phyloP scores from a whole-genome alignment of 2,329 filamentous ascomycete genomes.

The Epichloe coenophiala region DNA sequence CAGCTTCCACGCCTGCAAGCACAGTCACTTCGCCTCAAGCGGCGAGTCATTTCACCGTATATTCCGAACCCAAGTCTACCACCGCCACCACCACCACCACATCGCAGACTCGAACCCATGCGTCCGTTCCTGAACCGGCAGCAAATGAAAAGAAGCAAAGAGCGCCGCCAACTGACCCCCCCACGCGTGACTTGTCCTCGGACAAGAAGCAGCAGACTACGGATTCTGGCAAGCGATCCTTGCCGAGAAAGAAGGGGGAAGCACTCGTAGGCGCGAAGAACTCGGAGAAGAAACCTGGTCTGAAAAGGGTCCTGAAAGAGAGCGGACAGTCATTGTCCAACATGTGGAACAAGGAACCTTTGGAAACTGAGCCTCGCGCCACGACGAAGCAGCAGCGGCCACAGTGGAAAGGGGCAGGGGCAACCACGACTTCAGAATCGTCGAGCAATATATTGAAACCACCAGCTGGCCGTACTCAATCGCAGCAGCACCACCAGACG shows the following conservation, averaged over 20 bases:
- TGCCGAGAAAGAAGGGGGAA: constrained; percentile 18
- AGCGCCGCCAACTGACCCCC: constrained; percentile 17
- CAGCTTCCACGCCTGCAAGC: constrained; percentile 2
- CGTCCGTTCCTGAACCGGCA: not conserved
- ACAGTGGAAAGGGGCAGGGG: constrained; percentile 12
- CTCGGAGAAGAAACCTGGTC: constrained; percentile 12
- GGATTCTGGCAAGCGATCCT: constrained; percentile 5
- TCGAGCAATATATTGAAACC: constrained; percentile 1
- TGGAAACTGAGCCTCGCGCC: constrained; percentile 10
- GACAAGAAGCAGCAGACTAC: not conserved
- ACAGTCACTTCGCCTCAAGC: constrained; percentile 3
- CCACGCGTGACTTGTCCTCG: constrained; percentile 9
- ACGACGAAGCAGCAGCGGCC: constrained; percentile 12
- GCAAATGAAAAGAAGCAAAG: constrained; percentile 35
- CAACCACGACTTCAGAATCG: not conserved
- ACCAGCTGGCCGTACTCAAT: constrained; percentile 3
- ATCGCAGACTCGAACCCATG: not conserved
- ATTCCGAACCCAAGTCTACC: not conserved
- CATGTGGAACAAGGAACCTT: constrained; percentile 35
- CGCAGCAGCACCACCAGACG: constrained; percentile 2
- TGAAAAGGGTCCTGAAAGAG: constrained; percentile 37
- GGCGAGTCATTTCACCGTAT: constrained; percentile 5
- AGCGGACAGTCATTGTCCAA: constrained; percentile 32
- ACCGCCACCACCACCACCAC: not conserved
- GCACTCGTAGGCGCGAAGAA: constrained; percentile 8